Evolutionary conservation across 2,329 filamentous ascomycete genomes (phyloP).

Genomic region (Arthrobotrys megalospora): DNA sequence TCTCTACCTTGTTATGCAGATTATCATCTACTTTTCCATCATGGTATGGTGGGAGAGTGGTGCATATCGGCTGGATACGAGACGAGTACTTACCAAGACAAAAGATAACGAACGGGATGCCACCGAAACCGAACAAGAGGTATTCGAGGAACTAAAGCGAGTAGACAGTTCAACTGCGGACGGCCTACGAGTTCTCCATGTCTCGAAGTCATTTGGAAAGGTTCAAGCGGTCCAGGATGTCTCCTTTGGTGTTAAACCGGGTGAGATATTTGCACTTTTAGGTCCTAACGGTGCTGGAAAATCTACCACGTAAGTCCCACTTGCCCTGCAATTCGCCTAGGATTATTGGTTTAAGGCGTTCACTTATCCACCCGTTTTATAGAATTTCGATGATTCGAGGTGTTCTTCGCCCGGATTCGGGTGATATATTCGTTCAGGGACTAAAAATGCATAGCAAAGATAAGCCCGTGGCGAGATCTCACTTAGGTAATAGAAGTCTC

Average conservation of each 20-base stretch:
- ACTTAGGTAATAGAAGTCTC: conserved; percentile 70
- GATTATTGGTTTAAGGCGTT: neutral
- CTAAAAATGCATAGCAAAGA: conserved; percentile 78
- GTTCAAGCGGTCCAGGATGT: conserved; percentile 89
- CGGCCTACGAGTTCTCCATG: conserved; percentile 82
- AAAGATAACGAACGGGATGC: conserved; percentile 68
- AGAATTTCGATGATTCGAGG: conserved; percentile 91
- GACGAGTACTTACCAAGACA: conserved; percentile 67
- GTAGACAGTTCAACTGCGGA: conserved; percentile 74
- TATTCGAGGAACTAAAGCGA: conserved; percentile 76
- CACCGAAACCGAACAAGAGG: conserved; percentile 72
- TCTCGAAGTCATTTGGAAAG: conserved; percentile 83
- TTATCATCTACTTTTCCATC: conserved; percentile 78
- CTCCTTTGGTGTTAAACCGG: conserved; percentile 83
- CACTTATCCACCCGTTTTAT: neutral
- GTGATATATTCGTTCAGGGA: conserved; percentile 85
- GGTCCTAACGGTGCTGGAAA: conserved; percentile 95
- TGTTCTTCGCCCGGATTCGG: conserved; percentile 83
- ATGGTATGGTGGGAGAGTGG: conserved; percentile 87
- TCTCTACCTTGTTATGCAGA: conserved; percentile 83
- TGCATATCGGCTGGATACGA: conserved; percentile 68
- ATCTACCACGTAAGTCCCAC: conserved; percentile 51
- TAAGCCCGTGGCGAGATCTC: conserved; percentile 79
- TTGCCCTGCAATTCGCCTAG: neutral
- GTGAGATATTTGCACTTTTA: conserved; percentile 89